Conservation (phyloP, 257 asterid species). For the Dorcoceras hygrometricum region DNA sequence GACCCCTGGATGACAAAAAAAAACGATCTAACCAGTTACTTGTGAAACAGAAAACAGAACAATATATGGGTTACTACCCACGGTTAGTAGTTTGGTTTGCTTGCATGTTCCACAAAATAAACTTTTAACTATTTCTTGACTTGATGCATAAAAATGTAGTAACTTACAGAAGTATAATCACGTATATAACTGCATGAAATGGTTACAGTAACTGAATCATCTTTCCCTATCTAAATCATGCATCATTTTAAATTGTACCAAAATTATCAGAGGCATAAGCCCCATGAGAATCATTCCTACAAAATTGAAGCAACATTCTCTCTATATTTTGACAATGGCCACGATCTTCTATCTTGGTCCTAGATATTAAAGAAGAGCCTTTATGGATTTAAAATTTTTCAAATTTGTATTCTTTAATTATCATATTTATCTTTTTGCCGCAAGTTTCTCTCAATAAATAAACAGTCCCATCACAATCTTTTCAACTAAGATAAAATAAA, state of each 20-base stretch:
- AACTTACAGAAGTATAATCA: neutral
- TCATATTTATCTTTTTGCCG: neutral
- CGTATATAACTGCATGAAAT: neutral
- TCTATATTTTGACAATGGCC: neutral
- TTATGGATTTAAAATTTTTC: no score
- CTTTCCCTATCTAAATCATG: constrained; percentile 7
- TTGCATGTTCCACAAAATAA: neutral
- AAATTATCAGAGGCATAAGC: neutral
- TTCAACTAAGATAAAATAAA: neutral
- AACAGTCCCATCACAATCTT: neutral
- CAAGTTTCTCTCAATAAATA: no score
- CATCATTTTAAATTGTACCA: constrained; percentile 1
- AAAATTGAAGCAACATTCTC: neutral
- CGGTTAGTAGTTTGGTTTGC: constrained; percentile 6
- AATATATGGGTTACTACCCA: neutral
- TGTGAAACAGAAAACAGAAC: neutral
- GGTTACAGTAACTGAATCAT: neutral
- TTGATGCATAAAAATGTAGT: constrained; percentile 8
- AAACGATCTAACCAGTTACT: constrained; percentile 7
- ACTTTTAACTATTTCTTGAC: neutral
- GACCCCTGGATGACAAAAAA: constrained; percentile 47
- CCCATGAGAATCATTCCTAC: no score
- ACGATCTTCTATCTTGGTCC: no score
- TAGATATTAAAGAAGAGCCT: no score
- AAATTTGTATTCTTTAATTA: no score